Conservation (phyloP, 2,329 filamentous ascomycete genomes). For the Aspergillus piperis region DNA sequence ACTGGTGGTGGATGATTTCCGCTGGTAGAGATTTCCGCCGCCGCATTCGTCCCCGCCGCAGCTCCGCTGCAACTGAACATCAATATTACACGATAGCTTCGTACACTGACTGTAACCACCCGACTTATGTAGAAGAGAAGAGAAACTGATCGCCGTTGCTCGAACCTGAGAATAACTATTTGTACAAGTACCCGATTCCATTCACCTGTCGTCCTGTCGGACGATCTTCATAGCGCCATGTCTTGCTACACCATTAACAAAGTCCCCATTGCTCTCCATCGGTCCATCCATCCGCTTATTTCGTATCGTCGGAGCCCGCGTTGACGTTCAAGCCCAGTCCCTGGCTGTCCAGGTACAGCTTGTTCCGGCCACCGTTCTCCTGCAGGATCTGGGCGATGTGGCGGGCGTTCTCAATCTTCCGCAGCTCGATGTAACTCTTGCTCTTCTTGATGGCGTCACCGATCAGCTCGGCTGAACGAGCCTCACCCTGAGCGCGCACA, state of each 20-base stretch:
- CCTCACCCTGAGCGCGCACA: constrained; percentile 98
- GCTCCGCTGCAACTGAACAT: background rate
- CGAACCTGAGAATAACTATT: constrained; percentile 37
- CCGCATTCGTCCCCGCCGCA: constrained; percentile 33
- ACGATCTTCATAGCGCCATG: constrained; percentile 13
- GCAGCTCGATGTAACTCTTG: constrained; percentile 92
- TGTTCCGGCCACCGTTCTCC: constrained; percentile 83
- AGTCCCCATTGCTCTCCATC: background rate
- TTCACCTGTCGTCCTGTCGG: constrained; percentile 10
- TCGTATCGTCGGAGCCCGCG: constrained; percentile 32
- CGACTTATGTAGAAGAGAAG: constrained; percentile 29
- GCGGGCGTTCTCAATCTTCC: constrained; percentile 96
- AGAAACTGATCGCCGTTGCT: constrained; percentile 35
- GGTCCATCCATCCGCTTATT: constrained; percentile 28
- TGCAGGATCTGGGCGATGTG: constrained; percentile 86
- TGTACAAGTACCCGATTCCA: constrained; percentile 36
- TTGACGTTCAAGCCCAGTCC: constrained; percentile 87
- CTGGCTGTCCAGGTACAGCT: constrained; percentile 87
- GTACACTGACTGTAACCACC: background rate
- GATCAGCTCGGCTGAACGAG: constrained; percentile 94
- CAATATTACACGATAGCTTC: background rate
- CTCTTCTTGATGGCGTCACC: constrained; percentile 99
- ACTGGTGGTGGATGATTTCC: background rate
- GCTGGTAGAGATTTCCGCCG: constrained; percentile 31
- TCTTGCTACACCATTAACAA: background rate